A percentile compares a stretch with the other conserved stretches of the same genome.
These are phyloP conservation scores for Trichoderma koningiopsis DNA, from an alignment of 2,329 filamentous ascomycete species.

Conservation along the genomic window DNA sequence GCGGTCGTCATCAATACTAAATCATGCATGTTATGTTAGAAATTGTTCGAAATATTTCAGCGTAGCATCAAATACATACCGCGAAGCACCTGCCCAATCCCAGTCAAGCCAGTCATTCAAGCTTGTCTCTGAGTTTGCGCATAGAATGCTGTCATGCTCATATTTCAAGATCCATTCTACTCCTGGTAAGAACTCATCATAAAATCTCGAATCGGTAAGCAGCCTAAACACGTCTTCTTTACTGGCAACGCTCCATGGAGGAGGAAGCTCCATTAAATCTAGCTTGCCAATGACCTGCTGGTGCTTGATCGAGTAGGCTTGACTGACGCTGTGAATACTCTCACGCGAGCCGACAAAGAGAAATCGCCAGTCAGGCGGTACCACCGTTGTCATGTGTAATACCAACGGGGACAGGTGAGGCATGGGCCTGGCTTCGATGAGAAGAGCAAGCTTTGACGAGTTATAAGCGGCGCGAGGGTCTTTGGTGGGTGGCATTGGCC, in stretches of 20 bases:
- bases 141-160: conserved; percentile 59
- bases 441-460: conserved; percentile 55
- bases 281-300: conserved; percentile 55
- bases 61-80: conserved; percentile 35
- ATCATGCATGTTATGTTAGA: neutral
- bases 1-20: conserved; percentile 41
- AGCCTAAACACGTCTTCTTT: conserved; percentile 53
- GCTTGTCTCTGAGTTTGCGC: conserved; percentile 54
- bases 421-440: conserved; percentile 56
- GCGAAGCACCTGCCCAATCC: conserved; percentile 56
- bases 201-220: conserved; percentile 55
- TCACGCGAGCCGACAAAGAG: conserved; percentile 56
- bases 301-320: conserved; percentile 50
- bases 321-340: conserved; percentile 49
- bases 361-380: conserved; percentile 60
- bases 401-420: conserved; percentile 55
- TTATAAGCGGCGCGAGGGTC: conserved; percentile 46
- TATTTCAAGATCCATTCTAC: conserved; percentile 59
- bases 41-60: no score
- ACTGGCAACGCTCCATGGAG: conserved; percentile 49
- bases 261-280: conserved; percentile 52
- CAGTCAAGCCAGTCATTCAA: conserved; percentile 58
- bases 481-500: conserved; percentile 33
- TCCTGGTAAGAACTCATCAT: conserved; percentile 52
- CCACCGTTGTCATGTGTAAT: conserved; percentile 58